Conservation (phyloP, 192 early-diverging fungal genomes). For the Rhizoclosmatium globosum region DNA sequence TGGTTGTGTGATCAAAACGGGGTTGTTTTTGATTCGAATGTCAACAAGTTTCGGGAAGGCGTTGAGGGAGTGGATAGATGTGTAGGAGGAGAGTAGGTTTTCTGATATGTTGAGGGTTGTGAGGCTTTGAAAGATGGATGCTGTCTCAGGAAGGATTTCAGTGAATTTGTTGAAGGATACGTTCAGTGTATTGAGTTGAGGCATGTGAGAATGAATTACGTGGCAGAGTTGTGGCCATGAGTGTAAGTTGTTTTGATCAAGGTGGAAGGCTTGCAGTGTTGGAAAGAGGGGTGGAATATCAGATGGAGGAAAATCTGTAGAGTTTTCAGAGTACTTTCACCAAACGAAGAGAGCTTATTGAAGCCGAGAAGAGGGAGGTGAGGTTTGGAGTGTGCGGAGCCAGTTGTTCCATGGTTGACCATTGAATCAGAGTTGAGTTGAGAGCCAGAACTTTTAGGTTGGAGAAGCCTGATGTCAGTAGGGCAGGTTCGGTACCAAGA, state of each 20-base stretch:
- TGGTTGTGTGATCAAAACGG: constrained; percentile 27
- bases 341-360: constrained; percentile 40
- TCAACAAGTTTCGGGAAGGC: constrained; percentile 43
- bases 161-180: no score
- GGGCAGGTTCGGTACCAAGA: not conserved
- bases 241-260: constrained; percentile 48
- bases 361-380: constrained; percentile 53
- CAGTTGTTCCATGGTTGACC: constrained; percentile 42
- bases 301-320: not conserved
- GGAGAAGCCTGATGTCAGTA: constrained; percentile 33
- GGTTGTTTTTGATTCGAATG: constrained; percentile 47
- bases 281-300: constrained; percentile 18
- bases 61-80: constrained; percentile 47
- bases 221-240: constrained; percentile 44
- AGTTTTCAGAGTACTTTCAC: not conserved
- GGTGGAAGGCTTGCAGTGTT: constrained; percentile 35
- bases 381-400: constrained; percentile 40
- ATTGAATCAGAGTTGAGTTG: constrained; percentile 42
- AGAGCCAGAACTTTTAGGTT: constrained; percentile 45
- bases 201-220: constrained; percentile 30
- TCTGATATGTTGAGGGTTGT: no score
- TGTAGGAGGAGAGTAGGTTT: constrained; percentile 41
- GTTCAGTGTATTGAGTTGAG: no score
- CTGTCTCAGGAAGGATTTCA: no score
- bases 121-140: no score